These are phyloP conservation scores for Phytophthora macrochlamydospora DNA, from an alignment of 352 stramenopile genomes.

Conservation along the genomic window DNA sequence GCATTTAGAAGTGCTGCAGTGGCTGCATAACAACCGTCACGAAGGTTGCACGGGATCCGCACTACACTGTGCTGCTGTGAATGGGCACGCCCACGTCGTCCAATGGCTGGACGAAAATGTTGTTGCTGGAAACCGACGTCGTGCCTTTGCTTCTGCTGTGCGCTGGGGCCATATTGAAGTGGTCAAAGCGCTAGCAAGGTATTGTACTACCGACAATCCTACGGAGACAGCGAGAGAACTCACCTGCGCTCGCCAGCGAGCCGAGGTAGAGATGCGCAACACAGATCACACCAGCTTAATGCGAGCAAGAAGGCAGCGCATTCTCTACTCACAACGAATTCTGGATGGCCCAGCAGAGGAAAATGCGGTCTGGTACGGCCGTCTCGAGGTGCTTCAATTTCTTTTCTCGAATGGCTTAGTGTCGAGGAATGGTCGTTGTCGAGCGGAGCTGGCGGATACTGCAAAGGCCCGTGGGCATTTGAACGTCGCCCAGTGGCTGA, in stretches of 20 bases:
- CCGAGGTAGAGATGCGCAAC: constrained; percentile 17
- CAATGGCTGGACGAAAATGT: constrained; percentile 28
- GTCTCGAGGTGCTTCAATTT: constrained; percentile 34
- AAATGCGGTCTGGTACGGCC: constrained; percentile 34
- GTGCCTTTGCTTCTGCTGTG: constrained; percentile 34
- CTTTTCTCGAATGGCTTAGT: constrained; percentile 33
- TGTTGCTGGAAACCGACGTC: constrained; percentile 20
- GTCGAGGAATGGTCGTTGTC: constrained; percentile 28
- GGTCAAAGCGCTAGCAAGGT: constrained; percentile 31
- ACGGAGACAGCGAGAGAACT: constrained; percentile 11
- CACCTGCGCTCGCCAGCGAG: constrained; percentile 2
- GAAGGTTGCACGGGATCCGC: constrained; percentile 37
- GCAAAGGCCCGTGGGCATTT: constrained; percentile 19
- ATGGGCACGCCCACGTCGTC: constrained; percentile 30
- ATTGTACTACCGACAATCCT: constrained; percentile 22
- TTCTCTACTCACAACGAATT: constrained; percentile 24
- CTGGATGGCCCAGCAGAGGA: constrained; percentile 33
- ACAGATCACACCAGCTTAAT: constrained; percentile 10
- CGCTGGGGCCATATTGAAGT: constrained; percentile 36
- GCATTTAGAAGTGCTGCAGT: constrained; percentile 36
- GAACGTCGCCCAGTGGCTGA: constrained; percentile 25
- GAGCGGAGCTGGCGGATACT: constrained; percentile 23
- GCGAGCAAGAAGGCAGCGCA: constrained; percentile 20
- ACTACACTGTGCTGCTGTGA: constrained; percentile 34
- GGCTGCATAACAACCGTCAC: constrained; percentile 32